These are phyloP conservation scores for Holtermannia corniformis DNA, from an alignment of 768 basidiomycete species.

Conservation along the genomic window DNA sequence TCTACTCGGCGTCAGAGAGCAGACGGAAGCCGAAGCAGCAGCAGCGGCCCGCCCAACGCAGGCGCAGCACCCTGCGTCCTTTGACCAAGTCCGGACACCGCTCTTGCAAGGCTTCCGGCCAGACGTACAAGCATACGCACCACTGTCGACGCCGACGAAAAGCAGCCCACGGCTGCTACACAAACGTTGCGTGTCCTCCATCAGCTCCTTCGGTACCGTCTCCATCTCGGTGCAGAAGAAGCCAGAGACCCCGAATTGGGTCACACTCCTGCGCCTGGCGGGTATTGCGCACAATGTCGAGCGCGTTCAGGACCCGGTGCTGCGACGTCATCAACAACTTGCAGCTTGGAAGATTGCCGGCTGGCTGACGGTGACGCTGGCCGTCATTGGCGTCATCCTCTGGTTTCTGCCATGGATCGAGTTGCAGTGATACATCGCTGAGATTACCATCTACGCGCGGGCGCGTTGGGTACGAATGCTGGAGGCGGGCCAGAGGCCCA, in stretches of 20 bases:
- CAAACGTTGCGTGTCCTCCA: too few relatives aligned
- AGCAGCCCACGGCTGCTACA: too few relatives aligned
- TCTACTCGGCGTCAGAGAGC: neutral
- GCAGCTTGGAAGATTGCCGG: constrained; percentile 1
- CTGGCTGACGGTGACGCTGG: neutral
- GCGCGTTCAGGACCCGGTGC: neutral
- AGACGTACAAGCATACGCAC: too few relatives aligned
- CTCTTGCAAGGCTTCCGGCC: too few relatives aligned
- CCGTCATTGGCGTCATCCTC: neutral
- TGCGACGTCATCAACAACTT: neutral
- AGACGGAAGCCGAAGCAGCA: too few relatives aligned
- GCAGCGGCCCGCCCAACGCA: too few relatives aligned
- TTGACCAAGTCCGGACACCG: too few relatives aligned
- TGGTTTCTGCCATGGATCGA: constrained; percentile 1
- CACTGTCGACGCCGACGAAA: too few relatives aligned
- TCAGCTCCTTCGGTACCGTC: too few relatives aligned
- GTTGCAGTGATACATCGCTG: neutral
- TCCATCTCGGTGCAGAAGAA: too few relatives aligned
- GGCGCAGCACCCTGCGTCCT: too few relatives aligned
- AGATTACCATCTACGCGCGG: neutral
- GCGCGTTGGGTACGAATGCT: neutral
- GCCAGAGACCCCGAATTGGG: neutral
- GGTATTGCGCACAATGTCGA: neutral
- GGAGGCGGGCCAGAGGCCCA: neutral
- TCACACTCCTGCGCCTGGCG: neutral